phyloP scores from a whole-genome alignment of 179 eudicot species.

The Camellia oleifera region DNA sequence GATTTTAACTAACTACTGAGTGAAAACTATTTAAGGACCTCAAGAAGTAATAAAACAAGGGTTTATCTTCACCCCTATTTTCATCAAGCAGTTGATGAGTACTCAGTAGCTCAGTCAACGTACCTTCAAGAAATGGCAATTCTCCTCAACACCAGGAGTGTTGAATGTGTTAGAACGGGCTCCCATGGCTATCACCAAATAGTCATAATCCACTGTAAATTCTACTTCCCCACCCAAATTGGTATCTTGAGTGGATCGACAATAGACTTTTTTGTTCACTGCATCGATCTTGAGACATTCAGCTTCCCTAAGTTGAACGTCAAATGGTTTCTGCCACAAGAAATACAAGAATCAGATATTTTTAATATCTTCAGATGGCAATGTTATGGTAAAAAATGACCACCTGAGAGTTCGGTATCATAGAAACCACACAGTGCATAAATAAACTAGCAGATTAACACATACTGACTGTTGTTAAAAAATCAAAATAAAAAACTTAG shows the following conservation, averaged over 20 bases:
- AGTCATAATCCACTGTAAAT: constrained; percentile 65
- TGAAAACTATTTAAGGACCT: neutral
- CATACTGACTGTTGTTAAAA: neutral
- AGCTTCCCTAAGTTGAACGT: constrained; percentile 59
- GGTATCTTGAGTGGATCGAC: constrained; percentile 37
- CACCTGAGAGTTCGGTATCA: neutral
- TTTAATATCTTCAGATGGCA: neutral
- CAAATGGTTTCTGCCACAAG: constrained; percentile 44
- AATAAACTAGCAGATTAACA: neutral
- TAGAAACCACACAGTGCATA: neutral
- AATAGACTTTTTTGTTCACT: constrained; percentile 51
- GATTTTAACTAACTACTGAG: neutral
- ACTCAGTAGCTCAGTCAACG: neutral
- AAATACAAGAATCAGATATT: neutral
- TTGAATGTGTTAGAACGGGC: constrained; percentile 70
- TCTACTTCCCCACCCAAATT: constrained; percentile 48
- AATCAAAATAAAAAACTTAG: neutral
- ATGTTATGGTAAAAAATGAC: neutral
- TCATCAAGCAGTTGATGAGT: neutral
- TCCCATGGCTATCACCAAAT: constrained; percentile 68
- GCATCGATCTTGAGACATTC: constrained; percentile 72
- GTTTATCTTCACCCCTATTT: no score
- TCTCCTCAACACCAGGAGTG: constrained; percentile 75
- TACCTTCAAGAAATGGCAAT: constrained; percentile 77
- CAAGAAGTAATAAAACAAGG: neutral